Conservation (phyloP, 441 rosid genomes). For the Populus hybrid region DNA sequence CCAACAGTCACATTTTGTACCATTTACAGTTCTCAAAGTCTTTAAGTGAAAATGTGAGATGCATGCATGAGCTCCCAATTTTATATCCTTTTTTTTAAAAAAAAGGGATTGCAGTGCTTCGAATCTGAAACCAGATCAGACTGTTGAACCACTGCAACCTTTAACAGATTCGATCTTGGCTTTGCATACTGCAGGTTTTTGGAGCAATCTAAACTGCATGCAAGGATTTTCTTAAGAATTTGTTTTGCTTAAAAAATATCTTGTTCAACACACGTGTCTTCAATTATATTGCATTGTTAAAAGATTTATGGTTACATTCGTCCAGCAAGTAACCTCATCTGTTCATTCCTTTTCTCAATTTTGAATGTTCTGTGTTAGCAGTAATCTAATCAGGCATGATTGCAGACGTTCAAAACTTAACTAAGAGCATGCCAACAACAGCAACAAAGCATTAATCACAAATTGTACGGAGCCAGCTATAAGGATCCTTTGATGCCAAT, state of each 20-base stretch:
- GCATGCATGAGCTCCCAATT: background rate
- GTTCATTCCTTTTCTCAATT: background rate
- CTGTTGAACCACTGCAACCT: constrained; percentile 21
- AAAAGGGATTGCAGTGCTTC: constrained; percentile 15
- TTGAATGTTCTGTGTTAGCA: background rate
- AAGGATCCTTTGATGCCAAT: background rate
- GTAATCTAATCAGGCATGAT: background rate
- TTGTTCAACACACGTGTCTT: constrained; percentile 7
- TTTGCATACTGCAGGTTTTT: constrained; percentile 22
- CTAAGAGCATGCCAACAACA: background rate
- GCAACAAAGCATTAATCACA: background rate
- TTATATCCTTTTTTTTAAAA: constrained; percentile 1
- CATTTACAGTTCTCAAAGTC: background rate
- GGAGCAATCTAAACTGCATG: constrained; percentile 24
- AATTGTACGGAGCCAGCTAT: background rate
- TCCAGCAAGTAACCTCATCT: background rate
- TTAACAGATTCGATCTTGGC: constrained; percentile 16
- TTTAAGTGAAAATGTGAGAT: background rate
- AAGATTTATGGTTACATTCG: background rate
- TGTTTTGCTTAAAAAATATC: constrained; percentile 1
- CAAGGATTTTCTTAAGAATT: constrained; percentile 11
- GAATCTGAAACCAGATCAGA: constrained; percentile 20
- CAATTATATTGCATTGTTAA: background rate
- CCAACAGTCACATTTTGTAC: background rate
- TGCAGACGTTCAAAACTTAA: background rate